Evolutionary conservation across 2,329 filamentous ascomycete genomes (phyloP).

Genomic region (Trichoderma harzianum): DNA sequence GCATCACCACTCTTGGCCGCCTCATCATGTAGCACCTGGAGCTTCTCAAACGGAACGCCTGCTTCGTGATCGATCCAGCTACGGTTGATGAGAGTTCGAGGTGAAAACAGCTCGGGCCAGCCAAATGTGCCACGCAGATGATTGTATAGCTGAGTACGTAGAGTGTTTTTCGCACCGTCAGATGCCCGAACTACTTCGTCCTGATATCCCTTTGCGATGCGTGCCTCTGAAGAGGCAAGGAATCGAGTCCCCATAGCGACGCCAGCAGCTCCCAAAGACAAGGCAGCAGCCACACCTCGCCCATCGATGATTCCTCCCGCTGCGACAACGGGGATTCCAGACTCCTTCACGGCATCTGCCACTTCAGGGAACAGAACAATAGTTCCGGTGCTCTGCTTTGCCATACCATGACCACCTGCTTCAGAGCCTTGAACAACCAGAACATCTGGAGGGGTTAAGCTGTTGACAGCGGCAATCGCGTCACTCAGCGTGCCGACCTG

Average conservation of each 20-base stretch:
- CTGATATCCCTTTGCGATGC: constrained; percentile 40
- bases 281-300: constrained; percentile 46
- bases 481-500: constrained; percentile 50
- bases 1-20: constrained; percentile 38
- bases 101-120: constrained; percentile 42
- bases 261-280: constrained; percentile 51
- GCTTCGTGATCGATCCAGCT: constrained; percentile 36
- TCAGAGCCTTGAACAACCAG: constrained; percentile 52
- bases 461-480: constrained; percentile 40
- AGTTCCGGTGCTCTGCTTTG: constrained; percentile 41
- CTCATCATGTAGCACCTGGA: constrained; percentile 42
- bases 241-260: constrained; percentile 63
- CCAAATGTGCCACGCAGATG: constrained; percentile 41
- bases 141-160: constrained; percentile 44
- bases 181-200: constrained; percentile 39
- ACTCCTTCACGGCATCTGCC: constrained; percentile 36
- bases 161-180: constrained; percentile 39
- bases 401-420: constrained; percentile 52
- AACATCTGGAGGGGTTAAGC: constrained; percentile 41
- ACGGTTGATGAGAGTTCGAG: constrained; percentile 38
- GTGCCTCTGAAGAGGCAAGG: constrained; percentile 46
- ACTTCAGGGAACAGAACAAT: constrained; percentile 50
- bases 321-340: constrained; percentile 44
- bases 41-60: constrained; percentile 41
- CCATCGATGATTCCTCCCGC: constrained; percentile 54